phyloP scores from a whole-genome alignment of 768 basidiomycete species.

The Auriscalpium vulgare region DNA sequence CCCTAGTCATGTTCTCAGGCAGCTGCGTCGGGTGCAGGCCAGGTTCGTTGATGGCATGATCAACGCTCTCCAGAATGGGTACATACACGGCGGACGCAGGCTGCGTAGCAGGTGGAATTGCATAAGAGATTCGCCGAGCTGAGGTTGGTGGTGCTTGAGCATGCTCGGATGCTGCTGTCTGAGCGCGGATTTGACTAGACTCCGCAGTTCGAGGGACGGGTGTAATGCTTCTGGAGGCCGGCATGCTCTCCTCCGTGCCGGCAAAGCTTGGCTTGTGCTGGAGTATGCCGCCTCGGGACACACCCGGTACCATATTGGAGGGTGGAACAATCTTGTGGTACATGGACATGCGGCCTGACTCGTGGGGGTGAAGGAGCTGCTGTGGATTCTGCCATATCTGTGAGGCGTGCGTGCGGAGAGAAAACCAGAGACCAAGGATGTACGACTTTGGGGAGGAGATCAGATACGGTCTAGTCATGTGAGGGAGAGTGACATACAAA shows the following conservation, averaged over 20 bases:
- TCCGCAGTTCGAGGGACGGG: not conserved
- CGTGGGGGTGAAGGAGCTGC: constrained; percentile 53
- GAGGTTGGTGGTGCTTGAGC: not conserved
- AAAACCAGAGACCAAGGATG: constrained; percentile 96
- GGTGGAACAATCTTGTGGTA: constrained; percentile 52
- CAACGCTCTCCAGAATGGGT: constrained; percentile 73
- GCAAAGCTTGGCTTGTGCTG: constrained; percentile 41
- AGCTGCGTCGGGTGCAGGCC: constrained; percentile 42
- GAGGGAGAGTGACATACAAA: constrained; percentile 52
- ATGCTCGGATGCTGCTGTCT: not conserved
- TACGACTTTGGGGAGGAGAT: constrained; percentile 60
- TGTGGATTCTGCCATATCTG: constrained; percentile 99
- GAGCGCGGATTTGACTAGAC: not conserved
- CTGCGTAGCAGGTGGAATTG: constrained; percentile 24
- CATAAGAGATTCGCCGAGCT: constrained; percentile 47
- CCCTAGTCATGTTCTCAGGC: constrained; percentile 63
- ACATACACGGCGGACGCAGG: constrained; percentile 32
- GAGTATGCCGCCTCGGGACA: constrained; percentile 16
- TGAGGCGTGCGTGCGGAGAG: constrained; percentile 91
- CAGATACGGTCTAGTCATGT: not conserved
- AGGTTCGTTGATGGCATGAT: constrained; percentile 63
- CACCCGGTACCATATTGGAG: constrained; percentile 20
- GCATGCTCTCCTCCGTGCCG: constrained; percentile 15
- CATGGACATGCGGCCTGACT: constrained; percentile 45
- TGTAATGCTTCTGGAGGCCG: not conserved